phyloP scores from a whole-genome alignment of 306 rosid species.

The Castanea crenata region DNA sequence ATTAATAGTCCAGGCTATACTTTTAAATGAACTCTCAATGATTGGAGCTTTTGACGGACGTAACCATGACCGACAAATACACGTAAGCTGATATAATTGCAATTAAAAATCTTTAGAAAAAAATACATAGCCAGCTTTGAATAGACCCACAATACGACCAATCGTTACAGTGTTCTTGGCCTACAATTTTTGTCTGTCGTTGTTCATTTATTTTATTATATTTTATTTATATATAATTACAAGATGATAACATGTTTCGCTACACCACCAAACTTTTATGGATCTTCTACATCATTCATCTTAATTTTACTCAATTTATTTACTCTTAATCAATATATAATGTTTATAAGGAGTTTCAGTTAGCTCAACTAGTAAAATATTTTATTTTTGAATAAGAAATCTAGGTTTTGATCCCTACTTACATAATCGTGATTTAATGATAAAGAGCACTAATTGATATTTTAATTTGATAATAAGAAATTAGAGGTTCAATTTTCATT shows the following conservation, averaged over 20 bases:
- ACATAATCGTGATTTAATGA: too few relatives aligned
- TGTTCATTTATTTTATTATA: background rate
- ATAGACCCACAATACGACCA: constrained; percentile 19
- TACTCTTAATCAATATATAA: background rate
- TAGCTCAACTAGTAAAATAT: too few relatives aligned
- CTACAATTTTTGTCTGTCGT: constrained; percentile 24
- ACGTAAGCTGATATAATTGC: constrained; percentile 30
- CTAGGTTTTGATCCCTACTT: too few relatives aligned
- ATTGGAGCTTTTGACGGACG: constrained; percentile 26
- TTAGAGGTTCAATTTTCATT: rapidly evolving
- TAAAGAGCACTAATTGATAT: too few relatives aligned
- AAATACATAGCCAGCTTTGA: constrained; percentile 49
- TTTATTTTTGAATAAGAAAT: rapidly evolving
- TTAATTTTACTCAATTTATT: background rate
- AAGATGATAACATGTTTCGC: background rate
- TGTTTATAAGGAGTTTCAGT: too few relatives aligned
- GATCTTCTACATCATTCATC: background rate
- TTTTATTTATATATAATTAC: background rate
- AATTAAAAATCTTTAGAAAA: constrained; percentile 16
- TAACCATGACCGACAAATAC: constrained; percentile 46
- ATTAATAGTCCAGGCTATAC: background rate
- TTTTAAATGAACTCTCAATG: constrained; percentile 25
- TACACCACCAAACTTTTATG: background rate
- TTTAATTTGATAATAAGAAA: too few relatives aligned
- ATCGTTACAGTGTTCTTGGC: constrained; percentile 22